Evolutionary conservation across 2,329 filamentous ascomycete genomes (phyloP), one percentile per base, ranked within the genome.

Genomic region (Scytalidium lignicola): DNA sequence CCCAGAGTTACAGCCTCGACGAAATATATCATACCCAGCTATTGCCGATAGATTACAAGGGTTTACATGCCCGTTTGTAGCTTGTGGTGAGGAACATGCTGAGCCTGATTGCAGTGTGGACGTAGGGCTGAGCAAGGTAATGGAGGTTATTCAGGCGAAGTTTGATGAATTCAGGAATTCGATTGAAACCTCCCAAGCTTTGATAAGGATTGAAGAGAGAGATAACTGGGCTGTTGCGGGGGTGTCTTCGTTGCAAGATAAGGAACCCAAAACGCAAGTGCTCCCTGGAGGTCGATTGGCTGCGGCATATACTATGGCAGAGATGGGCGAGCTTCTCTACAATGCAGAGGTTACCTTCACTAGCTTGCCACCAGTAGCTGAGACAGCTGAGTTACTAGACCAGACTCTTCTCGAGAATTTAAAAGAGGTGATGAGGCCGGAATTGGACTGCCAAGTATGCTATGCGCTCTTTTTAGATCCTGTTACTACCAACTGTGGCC

Each of bases 361-460:
- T 52, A 63, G 32, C 48, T 49, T 52, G 58, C 64, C 53, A 51
- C 60, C 48, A 29, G 58, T 42, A 1, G 20, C 22, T 42, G 56
- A 58, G 8, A 46, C 48, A 40, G 43, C 48, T 5, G 56, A 60
- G 21, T 41, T 32, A 6, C 52, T 76, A 18, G 81, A 86, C 52
- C 55, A 62, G 3, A 65, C 61, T 8, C 60, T 84, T 8, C 67
- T 90, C 22, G 69, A 75, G 21, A 74, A 73, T 28, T 63, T 93
- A 13, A 81, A 82, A 58, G 78, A 85, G 21, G 71, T 74, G 1
- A 74, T 81, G 2, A 79, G 83, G 52, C 73, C 74, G 15, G 90
- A 95, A 63, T 73, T 95, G 61, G 90, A 96, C 61, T 96, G 91
- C 57, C 88, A 93, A 59, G 83, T 96, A 51, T 96, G 91, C 68